Evolutionary conservation across 495 filamentous ascomycete species (phyloP), one percentile per base, ranked within the genome.

Genomic region (Cenococcum geophilum): DNA sequence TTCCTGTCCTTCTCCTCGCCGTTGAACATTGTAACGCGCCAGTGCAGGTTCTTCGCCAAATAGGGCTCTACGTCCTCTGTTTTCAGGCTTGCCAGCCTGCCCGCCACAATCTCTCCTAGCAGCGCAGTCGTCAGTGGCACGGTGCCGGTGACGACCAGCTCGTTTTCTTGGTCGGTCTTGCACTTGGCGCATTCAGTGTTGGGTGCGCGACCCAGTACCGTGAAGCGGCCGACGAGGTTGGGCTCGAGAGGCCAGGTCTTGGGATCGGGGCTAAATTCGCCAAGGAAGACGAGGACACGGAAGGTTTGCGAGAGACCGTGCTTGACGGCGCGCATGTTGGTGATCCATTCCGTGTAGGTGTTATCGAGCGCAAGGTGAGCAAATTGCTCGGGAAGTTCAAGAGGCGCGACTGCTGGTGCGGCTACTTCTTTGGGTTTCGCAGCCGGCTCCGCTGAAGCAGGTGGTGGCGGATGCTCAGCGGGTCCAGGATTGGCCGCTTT

Each of bases 191-290:
- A 64, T 0, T 3, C 49, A 20, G 62, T 64, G 12, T 55, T 56
- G 34, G 32, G 55, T 16, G 47, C 62, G 22, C 57, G 62, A 4
- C 62, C 62, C n/a, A 64, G 62, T 21, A 64, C 62, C 1, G 62
- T 57, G 62, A 64, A 60, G 34, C 62, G 62, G 48, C 62, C 62
- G 35, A 64, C 57, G 18, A 64, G 23, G 62, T 64, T 64, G 49
- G 32, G 23, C 20, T 64, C 62, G 1, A 51, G 58, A 5, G 62
- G 57, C 62, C 62, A 64, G 49, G 56, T 60, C 8, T 12, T 18
- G 23, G 62, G 62, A 23, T 64, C 57, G 0, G 48, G 57, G 51
- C 59, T 60, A 35, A 64, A 64, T 22, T 64, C 62, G 22, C 62
- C 62, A 34, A 64, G 62, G 50, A 64, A 64, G 50, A 64, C 36